Evolutionary conservation across 2,329 filamentous ascomycete species (phyloP), one percentile per base, ranked within the genome.

Genomic region (Thermothelomyces thermophilus): DNA sequence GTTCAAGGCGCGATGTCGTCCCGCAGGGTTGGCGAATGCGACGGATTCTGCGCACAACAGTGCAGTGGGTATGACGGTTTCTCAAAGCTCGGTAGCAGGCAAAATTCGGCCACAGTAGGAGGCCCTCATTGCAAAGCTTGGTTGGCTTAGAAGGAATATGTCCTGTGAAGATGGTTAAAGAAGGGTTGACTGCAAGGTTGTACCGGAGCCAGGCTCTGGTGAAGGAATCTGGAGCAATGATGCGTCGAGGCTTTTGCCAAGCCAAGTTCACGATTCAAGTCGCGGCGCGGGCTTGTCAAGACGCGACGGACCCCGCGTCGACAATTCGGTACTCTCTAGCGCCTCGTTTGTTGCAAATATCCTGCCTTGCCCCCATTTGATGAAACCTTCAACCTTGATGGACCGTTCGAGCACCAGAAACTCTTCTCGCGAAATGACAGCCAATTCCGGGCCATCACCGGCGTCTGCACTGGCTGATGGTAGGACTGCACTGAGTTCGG

Each of bases 241-340:
- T 43, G 41, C 28, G 41, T 34, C 45, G n/a, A 33, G 20, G 13
- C n/a, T 7, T 10, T 39, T 49, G 47, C 17, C 39, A 43, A 40
- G 47, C 47, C 41, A 7, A 43, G n/a, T 34, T 9, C 9, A 14
- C 30, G 33, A 22, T 26, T 4, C 20, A 44, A 35, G 19, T 9
- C 49, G 40, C 34, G 44, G 39, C 44, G 44, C 49, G 44, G 19
- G n/a, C n/a, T 14, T 19, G 20, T 17, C 19, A 10, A 26, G 40
- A 52, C 45, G 50, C 50, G 50, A 48, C 50, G 10, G 39, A 13
- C 40, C 24, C 41, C 40, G 46, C 31, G 40, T 35, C 17, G n/a
- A 35, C 8, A 13, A 41, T n/a, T n/a, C n/a, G n/a, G n/a, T 31
- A 41, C 4, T 5, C 16, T 20, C 7, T 19, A 42, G 20, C 10